Evolutionary conservation across 352 stramenopile genomes (phyloP).

Genomic region (Pythium aristosporum): DNA sequence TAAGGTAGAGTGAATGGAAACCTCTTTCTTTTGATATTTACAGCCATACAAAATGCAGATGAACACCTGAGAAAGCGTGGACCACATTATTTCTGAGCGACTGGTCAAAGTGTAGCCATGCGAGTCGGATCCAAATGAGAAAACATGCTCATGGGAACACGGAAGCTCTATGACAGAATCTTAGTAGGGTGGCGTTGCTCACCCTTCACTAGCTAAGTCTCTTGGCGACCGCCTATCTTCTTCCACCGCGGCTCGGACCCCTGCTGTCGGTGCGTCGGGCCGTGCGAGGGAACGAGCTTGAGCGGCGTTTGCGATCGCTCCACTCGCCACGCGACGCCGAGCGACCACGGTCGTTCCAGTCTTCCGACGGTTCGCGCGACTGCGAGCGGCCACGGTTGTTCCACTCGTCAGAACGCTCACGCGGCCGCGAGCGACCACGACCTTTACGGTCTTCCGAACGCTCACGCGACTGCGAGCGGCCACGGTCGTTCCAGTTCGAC

Average conservation of each 20-base stretch:
- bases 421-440: not conserved
- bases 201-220: not conserved
- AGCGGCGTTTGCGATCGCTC: slow-evolving; percentile 1
- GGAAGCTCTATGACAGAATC: slow-evolving; percentile 6
- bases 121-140: not conserved
- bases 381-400: not conserved
- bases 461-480: slow-evolving; percentile 1
- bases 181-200: not conserved
- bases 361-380: not conserved
- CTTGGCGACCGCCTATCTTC: slow-evolving; percentile 1
- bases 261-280: not conserved
- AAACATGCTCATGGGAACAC: not conserved
- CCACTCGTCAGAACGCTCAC: not conserved
- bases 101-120: slow-evolving; percentile 6
- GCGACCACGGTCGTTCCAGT: not conserved
- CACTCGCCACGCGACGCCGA: not conserved
- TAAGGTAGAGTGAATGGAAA: not conserved
- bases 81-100: slow-evolving; percentile 1
- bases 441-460: not conserved
- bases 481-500: not conserved
- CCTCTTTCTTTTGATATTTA: slow-evolving; percentile 1
- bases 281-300: not conserved
- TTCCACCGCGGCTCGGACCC: not conserved
- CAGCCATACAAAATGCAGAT: slow-evolving; percentile 11
- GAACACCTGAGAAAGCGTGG: not conserved